Percentiles rank a stretch among this genome's conserved stretches.
Conservation (phyloP, 2,329 filamentous ascomycete species). For the Pyricularia grisea region DNA sequence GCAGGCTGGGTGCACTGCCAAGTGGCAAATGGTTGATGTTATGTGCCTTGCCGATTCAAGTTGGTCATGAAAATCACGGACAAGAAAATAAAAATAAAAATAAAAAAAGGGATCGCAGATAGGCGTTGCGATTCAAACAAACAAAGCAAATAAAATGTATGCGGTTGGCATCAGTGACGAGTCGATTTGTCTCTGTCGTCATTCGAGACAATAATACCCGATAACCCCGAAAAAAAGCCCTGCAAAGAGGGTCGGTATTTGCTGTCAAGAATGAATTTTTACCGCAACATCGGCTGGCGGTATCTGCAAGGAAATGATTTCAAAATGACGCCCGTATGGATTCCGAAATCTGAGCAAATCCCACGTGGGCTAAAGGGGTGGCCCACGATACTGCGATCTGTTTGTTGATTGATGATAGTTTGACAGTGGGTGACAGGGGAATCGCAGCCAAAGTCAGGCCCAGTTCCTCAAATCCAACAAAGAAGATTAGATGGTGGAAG, state of each 20-base stretch:
- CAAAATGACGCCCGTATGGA: neutral
- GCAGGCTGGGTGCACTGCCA: neutral
- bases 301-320: neutral
- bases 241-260: neutral
- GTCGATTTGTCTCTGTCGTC: neutral
- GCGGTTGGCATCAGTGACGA: neutral
- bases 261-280: neutral
- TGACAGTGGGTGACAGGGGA: neutral
- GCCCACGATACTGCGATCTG: no score
- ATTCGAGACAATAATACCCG: neutral
- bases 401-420: no score
- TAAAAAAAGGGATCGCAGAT: neutral
- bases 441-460: neutral
- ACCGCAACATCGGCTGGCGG: neutral
- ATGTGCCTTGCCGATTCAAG: neutral
- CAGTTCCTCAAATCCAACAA: neutral
- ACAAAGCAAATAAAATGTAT: neutral
- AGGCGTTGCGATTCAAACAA: neutral
- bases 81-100: neutral
- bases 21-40: neutral
- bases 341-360: no score
- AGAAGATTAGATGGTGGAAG: neutral
- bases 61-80: neutral
- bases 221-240: neutral
- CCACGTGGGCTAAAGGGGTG: no score